phyloP scores from a whole-genome alignment of 208 protist genomes.

The Trypanosoma scelopori region DNA sequence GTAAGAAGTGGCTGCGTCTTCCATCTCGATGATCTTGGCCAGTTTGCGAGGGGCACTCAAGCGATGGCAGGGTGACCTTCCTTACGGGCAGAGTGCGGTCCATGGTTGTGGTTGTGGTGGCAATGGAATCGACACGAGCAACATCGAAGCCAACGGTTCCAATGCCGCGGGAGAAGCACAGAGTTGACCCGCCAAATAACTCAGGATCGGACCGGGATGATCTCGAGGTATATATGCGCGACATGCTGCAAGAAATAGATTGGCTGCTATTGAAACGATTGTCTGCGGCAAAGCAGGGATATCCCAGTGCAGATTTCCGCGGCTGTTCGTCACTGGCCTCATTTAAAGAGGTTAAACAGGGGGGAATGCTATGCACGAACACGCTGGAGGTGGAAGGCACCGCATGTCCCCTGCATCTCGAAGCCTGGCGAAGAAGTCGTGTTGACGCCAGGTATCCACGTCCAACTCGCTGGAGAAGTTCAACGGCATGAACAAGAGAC shows the following conservation, averaged over 20 bases:
- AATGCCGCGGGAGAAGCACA: no score
- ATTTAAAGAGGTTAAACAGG: not conserved
- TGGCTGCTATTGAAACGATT: not conserved
- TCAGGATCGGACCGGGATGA: no score
- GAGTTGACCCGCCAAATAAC: no score
- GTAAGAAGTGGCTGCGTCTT: no score
- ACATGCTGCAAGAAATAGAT: not conserved
- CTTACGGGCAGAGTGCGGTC: no score
- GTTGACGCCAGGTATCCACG: constrained; percentile 2
- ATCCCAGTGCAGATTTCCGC: not conserved
- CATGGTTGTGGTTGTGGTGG: no score
- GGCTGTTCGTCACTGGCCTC: not conserved
- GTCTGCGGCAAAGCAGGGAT: not conserved
- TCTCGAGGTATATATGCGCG: no score
- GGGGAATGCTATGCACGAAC: not conserved
- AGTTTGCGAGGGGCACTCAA: no score
- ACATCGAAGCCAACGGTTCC: no score
- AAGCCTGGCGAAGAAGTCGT: not conserved
- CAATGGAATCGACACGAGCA: no score
- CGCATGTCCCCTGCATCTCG: not conserved
- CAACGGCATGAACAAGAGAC: not conserved
- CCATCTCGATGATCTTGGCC: no score
- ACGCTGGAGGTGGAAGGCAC: not conserved
- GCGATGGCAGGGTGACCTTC: no score
- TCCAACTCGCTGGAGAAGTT: constrained; percentile 11